Evolutionary conservation across 768 basidiomycete genomes (phyloP).

Genomic region (Dioszegia aurantiaca): DNA sequence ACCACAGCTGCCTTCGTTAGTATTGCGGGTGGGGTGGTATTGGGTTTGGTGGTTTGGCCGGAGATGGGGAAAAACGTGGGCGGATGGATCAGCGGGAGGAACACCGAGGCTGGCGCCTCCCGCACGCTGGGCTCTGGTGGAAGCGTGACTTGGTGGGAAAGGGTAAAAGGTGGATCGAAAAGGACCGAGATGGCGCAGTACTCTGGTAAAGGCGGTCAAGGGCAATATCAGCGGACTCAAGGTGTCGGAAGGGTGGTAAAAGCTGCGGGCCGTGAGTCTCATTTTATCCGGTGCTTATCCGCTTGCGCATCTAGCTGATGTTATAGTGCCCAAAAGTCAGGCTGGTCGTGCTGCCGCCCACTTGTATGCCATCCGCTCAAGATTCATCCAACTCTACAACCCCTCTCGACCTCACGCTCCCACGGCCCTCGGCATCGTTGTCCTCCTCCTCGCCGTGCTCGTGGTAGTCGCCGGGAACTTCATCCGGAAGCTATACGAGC

Average conservation of each 20-base stretch:
- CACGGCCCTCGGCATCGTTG: slow-evolving; percentile 17
- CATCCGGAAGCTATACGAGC: slow-evolving; percentile 31
- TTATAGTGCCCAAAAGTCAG: slow-evolving; percentile 1
- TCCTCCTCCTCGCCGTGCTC: slow-evolving; percentile 16
- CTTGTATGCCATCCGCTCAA: slow-evolving; percentile 14
- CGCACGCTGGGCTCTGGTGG: not conserved
- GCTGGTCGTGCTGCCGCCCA: slow-evolving; percentile 5
- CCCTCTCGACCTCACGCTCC: slow-evolving; percentile 17
- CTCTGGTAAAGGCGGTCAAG: not conserved
- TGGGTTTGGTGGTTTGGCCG: slow-evolving; percentile 33
- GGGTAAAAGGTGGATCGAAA: not conserved
- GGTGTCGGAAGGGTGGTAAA: not conserved
- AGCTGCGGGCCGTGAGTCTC: not conserved
- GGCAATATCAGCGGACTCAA: not conserved
- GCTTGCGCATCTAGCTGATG: not conserved
- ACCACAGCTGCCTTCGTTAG: slow-evolving; percentile 34
- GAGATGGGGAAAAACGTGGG: slow-evolving; percentile 23
- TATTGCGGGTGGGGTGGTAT: slow-evolving; percentile 31
- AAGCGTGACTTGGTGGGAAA: not conserved
- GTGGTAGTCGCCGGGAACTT: slow-evolving; percentile 25
- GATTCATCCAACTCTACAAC: slow-evolving; percentile 19
- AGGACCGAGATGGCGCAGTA: slow-evolving; percentile 11
- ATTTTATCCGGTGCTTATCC: not conserved
- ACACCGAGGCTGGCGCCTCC: not conserved
- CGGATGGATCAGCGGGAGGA: slow-evolving; percentile 23